Conservation (phyloP, 2,329 filamentous ascomycete species). For the Fusarium euwallaceae region DNA sequence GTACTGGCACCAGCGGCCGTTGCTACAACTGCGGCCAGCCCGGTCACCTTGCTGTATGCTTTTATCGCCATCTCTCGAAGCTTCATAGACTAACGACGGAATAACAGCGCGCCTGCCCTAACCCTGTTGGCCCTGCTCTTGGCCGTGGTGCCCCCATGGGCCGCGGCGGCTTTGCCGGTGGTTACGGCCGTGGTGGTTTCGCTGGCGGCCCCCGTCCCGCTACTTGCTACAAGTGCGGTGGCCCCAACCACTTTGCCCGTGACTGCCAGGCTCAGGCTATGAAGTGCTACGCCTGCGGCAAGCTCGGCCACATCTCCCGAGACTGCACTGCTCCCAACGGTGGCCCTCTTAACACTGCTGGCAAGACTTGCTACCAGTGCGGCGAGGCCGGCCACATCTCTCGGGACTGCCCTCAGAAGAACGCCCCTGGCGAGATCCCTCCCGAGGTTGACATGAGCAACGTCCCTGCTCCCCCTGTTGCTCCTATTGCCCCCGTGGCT, state of each 20-base stretch:
- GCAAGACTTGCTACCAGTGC: conserved; percentile 99
- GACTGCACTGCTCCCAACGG: conserved; percentile 98
- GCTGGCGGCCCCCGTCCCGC: conserved; percentile 76
- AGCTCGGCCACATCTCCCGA: conserved; percentile 90
- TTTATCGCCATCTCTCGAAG: background rate
- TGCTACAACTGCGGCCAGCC: conserved; percentile 98
- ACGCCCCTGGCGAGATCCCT: conserved; percentile 61
- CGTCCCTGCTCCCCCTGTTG: conserved; percentile 60
- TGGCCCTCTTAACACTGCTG: conserved; percentile 92
- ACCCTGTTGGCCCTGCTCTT: conserved; percentile 72
- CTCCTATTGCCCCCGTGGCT: conserved; percentile 58
- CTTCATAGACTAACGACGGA: conserved; percentile 29
- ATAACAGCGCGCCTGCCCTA: conserved; percentile 82
- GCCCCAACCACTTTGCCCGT: conserved; percentile 97
- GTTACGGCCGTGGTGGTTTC: conserved; percentile 81
- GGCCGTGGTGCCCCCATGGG: conserved; percentile 76
- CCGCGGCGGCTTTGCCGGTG: conserved; percentile 76
- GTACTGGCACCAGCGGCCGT: conserved; percentile 82
- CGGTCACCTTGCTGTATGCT: conserved; percentile 88
- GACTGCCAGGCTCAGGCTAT: conserved; percentile 98
- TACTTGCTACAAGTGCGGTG: conserved; percentile 81
- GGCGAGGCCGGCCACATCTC: conserved; percentile 97
- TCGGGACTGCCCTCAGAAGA: conserved; percentile 89
- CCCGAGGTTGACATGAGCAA: conserved; percentile 59
- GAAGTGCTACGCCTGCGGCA: conserved; percentile 98